Percentiles rank a stretch among this genome's conserved stretches.
Evolutionary conservation across 768 basidiomycete species (phyloP).

Genomic region (Lentinus brumalis): DNA sequence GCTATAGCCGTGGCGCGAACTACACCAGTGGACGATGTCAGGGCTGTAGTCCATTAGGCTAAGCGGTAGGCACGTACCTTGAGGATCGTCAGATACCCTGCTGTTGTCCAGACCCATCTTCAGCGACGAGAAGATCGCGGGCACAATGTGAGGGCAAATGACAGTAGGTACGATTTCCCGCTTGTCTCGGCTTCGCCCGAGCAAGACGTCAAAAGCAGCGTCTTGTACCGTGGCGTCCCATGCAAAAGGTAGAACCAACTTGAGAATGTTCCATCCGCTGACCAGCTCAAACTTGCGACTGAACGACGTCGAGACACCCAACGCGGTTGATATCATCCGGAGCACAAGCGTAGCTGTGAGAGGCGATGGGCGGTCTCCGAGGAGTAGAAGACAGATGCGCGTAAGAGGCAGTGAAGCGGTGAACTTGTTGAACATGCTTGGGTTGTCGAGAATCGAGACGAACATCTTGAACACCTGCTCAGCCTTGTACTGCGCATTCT

Average conservation of each 20-base stretch:
- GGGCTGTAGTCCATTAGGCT: neutral
- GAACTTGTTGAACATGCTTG: conserved; percentile 61
- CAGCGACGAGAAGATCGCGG: conserved; percentile 70
- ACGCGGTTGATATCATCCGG: conserved; percentile 56
- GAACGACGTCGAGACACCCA: conserved; percentile 62
- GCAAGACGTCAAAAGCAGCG: conserved; percentile 67
- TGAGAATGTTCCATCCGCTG: conserved; percentile 80
- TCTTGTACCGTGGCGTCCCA: conserved; percentile 74
- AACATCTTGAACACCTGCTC: conserved; percentile 69
- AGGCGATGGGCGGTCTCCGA: conserved; percentile 73
- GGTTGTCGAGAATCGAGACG: conserved; percentile 59
- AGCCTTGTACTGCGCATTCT: conserved; percentile 55
- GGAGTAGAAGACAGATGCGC: conserved; percentile 75
- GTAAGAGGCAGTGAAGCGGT: conserved; percentile 73
- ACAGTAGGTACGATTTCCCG: conserved; percentile 36
- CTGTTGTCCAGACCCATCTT: conserved; percentile 49
- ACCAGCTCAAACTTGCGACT: conserved; percentile 81
- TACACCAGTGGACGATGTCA: neutral
- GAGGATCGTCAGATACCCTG: conserved; percentile 29
- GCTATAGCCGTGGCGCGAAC: conserved; percentile 29
- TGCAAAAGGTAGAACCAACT: conserved; percentile 58
- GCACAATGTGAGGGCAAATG: conserved; percentile 67
- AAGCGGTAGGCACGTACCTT: conserved; percentile 7
- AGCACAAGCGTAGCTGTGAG: conserved; percentile 62
- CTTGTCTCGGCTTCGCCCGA: conserved; percentile 46